phyloP scores from a whole-genome alignment of 1,284 basidiomycete genomes.

The Microbotryomycetes sp. region DNA sequence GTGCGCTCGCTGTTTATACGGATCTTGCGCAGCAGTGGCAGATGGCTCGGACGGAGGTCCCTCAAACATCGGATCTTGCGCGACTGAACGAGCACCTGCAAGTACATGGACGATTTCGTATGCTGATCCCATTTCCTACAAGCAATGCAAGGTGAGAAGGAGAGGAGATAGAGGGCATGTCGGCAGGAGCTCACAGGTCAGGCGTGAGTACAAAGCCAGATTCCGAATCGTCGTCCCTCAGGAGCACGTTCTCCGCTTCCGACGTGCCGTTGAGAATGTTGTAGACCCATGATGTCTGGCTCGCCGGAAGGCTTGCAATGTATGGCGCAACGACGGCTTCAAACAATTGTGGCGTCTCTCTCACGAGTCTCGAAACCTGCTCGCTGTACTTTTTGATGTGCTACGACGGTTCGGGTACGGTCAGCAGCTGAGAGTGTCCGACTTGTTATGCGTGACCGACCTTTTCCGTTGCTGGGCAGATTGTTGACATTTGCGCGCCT shows the following conservation, averaged over 20 bases:
- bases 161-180: neutral
- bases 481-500: conserved; percentile 23
- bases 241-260: conserved; percentile 70
- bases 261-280: conserved; percentile 74
- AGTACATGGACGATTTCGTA: conserved; percentile 49
- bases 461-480: conserved; percentile 31
- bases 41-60: conserved; percentile 55
- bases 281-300: conserved; percentile 66
- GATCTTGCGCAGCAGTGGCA: conserved; percentile 64
- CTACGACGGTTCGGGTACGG: conserved; percentile 63
- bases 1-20: conserved; percentile 50
- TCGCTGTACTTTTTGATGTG: conserved; percentile 60
- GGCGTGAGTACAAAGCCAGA: conserved; percentile 73
- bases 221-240: conserved; percentile 51
- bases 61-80: conserved; percentile 39
- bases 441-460: conserved; percentile 44
- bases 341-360: conserved; percentile 73
- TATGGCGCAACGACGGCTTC: conserved; percentile 64
- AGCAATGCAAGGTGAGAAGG: neutral
- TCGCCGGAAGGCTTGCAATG: conserved; percentile 62
- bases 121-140: conserved; percentile 60
- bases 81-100: conserved; percentile 35
- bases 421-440: conserved; percentile 49
- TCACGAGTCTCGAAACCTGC: conserved; percentile 64
- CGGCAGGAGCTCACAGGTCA: conserved; percentile 51